These are phyloP conservation scores for Trypanosoma avium DNA, from an alignment of 208 protist genomes.

Conservation along the genomic window DNA sequence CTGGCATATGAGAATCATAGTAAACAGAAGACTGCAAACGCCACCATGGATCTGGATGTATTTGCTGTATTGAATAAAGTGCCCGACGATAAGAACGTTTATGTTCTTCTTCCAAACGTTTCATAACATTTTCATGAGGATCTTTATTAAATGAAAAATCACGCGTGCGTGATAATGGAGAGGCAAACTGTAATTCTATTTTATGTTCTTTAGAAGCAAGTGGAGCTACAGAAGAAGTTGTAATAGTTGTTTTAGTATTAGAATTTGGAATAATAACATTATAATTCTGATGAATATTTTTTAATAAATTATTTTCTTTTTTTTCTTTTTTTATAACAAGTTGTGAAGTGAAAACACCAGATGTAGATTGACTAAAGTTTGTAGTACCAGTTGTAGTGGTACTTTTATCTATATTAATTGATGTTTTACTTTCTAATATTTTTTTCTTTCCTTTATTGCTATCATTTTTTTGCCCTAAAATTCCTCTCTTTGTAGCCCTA, in stretches of 20 bases:
- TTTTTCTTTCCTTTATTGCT: not conserved
- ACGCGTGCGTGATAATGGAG: not conserved
- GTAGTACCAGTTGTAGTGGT: too few species aligned
- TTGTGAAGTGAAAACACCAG: too few species aligned
- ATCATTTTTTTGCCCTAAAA: not conserved
- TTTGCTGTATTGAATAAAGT: constrained; percentile 18
- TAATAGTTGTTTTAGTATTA: too few species aligned
- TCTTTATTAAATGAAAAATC: constrained; percentile 23
- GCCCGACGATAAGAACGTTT: not conserved
- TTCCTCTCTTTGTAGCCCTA: not conserved
- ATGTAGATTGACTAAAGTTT: too few species aligned
- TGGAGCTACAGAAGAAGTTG: not conserved
- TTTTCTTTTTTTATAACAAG: too few species aligned
- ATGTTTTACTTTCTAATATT: not conserved
- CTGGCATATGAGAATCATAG: constrained; percentile 11
- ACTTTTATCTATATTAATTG: not conserved
- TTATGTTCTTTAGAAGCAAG: not conserved
- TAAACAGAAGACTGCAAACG: constrained; percentile 15
- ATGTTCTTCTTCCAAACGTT: constrained; percentile 26
- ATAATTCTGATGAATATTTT: too few species aligned
- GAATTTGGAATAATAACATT: too few species aligned
- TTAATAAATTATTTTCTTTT: too few species aligned
- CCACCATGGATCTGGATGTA: constrained; percentile 23
- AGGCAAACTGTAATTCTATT: constrained; percentile 13
- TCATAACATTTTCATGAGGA: constrained; percentile 2